These are phyloP conservation scores for Dioscorea zingiberensis DNA, from an alignment of 106 monocot genomes.

Conservation along the genomic window DNA sequence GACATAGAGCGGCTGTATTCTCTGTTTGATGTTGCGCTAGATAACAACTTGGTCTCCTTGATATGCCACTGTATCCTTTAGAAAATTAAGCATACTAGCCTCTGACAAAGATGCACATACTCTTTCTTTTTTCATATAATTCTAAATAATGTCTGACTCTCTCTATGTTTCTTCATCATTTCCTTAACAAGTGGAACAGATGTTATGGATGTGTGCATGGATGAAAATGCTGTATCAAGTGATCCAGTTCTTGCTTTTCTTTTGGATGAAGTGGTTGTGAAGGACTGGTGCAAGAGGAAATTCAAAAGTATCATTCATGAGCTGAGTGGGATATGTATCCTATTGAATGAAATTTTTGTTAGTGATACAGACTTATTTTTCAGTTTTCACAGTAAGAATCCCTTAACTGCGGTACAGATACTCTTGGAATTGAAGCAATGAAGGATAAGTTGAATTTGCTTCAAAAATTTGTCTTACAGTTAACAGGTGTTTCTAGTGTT, in stretches of 20 bases:
- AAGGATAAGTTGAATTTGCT: constrained; percentile 33
- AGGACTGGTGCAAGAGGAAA: constrained; percentile 85
- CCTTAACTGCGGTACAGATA: constrained; percentile 57
- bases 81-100: neutral
- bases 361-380: too few relatives aligned
- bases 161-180: too few relatives aligned
- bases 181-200: constrained; percentile 66
- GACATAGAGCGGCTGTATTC: constrained; percentile 77
- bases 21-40: constrained; percentile 88
- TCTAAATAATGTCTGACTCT: too few relatives aligned
- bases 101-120: too few relatives aligned
- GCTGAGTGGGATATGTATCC: constrained; percentile 76
- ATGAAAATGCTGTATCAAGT: constrained; percentile 94
- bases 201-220: constrained; percentile 93
- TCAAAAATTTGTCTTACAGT: constrained; percentile 38
- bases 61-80: constrained; percentile 96
- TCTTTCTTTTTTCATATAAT: too few relatives aligned
- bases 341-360: neutral
- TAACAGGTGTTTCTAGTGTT: constrained; percentile 70
- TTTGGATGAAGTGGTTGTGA: constrained; percentile 97
- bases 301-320: constrained; percentile 34
- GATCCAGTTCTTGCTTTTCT: constrained; percentile 92
- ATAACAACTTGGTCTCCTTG: constrained; percentile 82
- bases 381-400: neutral
- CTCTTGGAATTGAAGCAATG: constrained; percentile 33